Percentiles rank a stretch among this genome's conserved stretches.
Evolutionary conservation across 1,139 yeast genomes (phyloP).

Genomic region (Yamadazyma songkhlaensis): DNA sequence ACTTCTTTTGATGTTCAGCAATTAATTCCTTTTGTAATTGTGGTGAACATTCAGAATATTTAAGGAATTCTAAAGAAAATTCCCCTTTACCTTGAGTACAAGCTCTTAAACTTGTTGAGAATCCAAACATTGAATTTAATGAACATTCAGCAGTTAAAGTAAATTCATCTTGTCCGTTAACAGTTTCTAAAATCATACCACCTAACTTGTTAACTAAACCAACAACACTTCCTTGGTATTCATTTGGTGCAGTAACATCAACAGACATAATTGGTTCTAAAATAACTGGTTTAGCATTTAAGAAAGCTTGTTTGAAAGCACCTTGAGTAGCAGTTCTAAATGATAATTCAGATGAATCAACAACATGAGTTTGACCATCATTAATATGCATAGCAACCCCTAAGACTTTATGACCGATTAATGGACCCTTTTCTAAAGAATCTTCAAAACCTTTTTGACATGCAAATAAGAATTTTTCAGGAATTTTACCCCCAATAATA

Average conservation of each 20-base stretch:
- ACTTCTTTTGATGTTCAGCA: slow-evolving; percentile 63
- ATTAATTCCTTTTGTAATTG: slow-evolving; percentile 89
- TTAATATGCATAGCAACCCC: slow-evolving; percentile 92
- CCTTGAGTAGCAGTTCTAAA: slow-evolving; percentile 90
- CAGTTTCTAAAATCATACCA: slow-evolving; percentile 92
- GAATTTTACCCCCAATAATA: slow-evolving; percentile 94
- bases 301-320: slow-evolving; percentile 90
- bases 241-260: slow-evolving; percentile 90
- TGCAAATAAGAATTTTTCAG: slow-evolving; percentile 91
- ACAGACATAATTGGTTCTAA: slow-evolving; percentile 97
- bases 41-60: slow-evolving; percentile 87
- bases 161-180: slow-evolving; percentile 91
- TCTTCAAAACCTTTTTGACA: slow-evolving; percentile 96
- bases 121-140: slow-evolving; percentile 92
- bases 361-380: slow-evolving; percentile 98
- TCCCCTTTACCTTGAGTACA: slow-evolving; percentile 99
- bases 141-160: slow-evolving; percentile 93
- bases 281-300: slow-evolving; percentile 80
- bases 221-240: slow-evolving; percentile 92
- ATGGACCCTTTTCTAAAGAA: slow-evolving; percentile 93
- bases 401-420: slow-evolving; percentile 88
- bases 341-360: slow-evolving; percentile 94
- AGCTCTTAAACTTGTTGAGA: slow-evolving; percentile 93
- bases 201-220: slow-evolving; percentile 89
- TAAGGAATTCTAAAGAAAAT: slow-evolving; percentile 90